phyloP scores from a whole-genome alignment of 345 rosid species.

The Rhizophora mangle region DNA sequence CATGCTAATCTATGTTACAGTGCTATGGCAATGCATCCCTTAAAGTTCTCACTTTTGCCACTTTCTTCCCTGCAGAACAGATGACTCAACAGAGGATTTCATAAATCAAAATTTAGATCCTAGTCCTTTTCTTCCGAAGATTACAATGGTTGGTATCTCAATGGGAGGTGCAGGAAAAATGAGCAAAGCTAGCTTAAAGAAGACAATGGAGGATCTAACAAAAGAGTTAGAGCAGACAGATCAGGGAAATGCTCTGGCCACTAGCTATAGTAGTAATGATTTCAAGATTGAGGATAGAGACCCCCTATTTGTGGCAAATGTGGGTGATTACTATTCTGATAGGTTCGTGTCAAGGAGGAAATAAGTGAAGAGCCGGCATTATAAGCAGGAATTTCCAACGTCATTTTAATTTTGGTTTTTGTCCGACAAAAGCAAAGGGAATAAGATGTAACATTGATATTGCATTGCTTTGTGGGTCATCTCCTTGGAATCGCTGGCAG shows the following conservation, averaged over 20 bases:
- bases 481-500: not conserved
- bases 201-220: conserved; percentile 75
- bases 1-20: not conserved
- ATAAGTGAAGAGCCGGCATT: not conserved
- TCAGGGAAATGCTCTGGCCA: conserved; percentile 38
- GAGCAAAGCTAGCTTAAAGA: conserved; percentile 76
- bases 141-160: conserved; percentile 96
- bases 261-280: conserved; percentile 21
- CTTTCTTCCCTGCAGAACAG: conserved; percentile 27
- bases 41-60: not conserved
- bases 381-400: conserved; percentile 2
- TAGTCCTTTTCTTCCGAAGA: conserved; percentile 90
- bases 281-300: conserved; percentile 59
- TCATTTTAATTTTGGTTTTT: too few species aligned
- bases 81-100: conserved; percentile 28
- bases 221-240: conserved; percentile 71
- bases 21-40: conserved; percentile 1
- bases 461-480: conserved; percentile 3
- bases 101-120: conserved; percentile 35
- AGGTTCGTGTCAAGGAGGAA: not conserved
- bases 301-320: conserved; percentile 76
- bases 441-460: conserved; percentile 3
- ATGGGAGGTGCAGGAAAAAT: conserved; percentile 70
- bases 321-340: not conserved
- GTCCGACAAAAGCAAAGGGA: not conserved